A percentile compares a stretch with the other conserved stretches of the same genome.
Evolutionary conservation across 2,329 filamentous ascomycete species (phyloP).

Genomic region (Mollisiaceae sp.): DNA sequence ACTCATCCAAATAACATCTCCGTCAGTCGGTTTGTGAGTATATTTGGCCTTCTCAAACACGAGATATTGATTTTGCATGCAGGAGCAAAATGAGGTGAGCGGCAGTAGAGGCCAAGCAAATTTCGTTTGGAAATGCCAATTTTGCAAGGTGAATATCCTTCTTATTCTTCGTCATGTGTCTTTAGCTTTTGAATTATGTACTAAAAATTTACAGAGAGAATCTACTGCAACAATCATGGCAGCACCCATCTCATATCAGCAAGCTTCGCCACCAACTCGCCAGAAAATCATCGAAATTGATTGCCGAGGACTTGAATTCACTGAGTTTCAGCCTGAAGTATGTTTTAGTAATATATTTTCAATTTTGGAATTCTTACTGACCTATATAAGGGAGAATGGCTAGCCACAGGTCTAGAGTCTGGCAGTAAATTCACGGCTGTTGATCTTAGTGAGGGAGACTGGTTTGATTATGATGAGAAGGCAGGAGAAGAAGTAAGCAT

Average conservation of each 20-base stretch:
- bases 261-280: constrained; percentile 71
- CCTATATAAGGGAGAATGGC: constrained; percentile 77
- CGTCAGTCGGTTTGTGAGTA: constrained; percentile 79
- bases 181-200: background rate
- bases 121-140: constrained; percentile 99
- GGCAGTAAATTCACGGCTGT: constrained; percentile 81
- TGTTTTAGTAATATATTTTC: constrained; percentile 31
- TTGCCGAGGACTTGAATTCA: constrained; percentile 91
- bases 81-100: constrained; percentile 91
- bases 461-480: constrained; percentile 99
- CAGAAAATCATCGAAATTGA: constrained; percentile 89
- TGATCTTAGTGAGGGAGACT: constrained; percentile 87
- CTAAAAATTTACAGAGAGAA: constrained; percentile 63
- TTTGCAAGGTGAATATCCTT: constrained; percentile 76
- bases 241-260: constrained; percentile 73
- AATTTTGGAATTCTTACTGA: background rate
- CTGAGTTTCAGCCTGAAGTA: constrained; percentile 89
- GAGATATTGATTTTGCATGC: constrained; percentile 15
- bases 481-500: constrained; percentile 89
- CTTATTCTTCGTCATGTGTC: background rate
- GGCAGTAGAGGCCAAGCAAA: constrained; percentile 95
- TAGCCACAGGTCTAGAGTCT: constrained; percentile 81
- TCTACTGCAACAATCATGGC: constrained; percentile 84
- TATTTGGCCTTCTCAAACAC: background rate
- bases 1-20: constrained; percentile 85